phyloP scores from a whole-genome alignment of 1,139 yeast species.

The Lodderomyces beijingensis region DNA sequence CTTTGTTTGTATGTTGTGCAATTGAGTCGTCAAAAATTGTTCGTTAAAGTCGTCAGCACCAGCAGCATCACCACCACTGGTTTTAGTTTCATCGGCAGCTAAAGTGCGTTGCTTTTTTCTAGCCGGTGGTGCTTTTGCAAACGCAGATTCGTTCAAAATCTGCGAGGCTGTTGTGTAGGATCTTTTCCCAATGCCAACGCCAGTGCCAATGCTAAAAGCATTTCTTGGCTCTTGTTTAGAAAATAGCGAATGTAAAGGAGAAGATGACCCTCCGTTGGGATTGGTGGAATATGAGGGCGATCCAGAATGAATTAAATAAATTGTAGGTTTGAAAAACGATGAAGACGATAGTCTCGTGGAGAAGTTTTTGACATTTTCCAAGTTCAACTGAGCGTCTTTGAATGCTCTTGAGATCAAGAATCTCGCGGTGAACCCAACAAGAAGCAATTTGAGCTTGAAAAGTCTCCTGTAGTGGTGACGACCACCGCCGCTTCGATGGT shows the following conservation, averaged over 20 bases:
- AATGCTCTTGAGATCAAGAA: conserved; percentile 11
- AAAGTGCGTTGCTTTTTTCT: neutral
- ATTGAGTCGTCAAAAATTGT: conserved; percentile 21
- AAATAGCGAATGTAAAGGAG: neutral
- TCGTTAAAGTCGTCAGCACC: conserved; percentile 17
- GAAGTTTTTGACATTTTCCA: conserved; percentile 10
- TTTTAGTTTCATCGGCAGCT: neutral
- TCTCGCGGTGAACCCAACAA: conserved; percentile 12
- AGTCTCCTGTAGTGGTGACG: conserved; percentile 4
- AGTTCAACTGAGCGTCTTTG: conserved; percentile 9
- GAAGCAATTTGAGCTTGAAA: conserved; percentile 8
- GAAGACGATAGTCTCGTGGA: conserved; percentile 8
- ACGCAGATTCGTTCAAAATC: neutral
- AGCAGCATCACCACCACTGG: neutral
- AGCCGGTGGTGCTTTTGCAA: conserved; percentile 1
- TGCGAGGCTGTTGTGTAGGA: conserved; percentile 7
- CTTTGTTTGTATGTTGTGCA: conserved; percentile 16
- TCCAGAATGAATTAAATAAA: conserved; percentile 1
- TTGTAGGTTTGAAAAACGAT: conserved; percentile 7
- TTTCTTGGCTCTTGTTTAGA: neutral
- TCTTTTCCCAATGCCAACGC: conserved; percentile 7
- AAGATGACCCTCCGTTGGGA: neutral
- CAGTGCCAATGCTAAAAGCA: conserved; percentile 7
- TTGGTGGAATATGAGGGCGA: neutral
- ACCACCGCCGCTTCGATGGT: conserved; percentile 3